Conservation (phyloP, 306 rosid genomes). For the Fragaria ananassa region DNA sequence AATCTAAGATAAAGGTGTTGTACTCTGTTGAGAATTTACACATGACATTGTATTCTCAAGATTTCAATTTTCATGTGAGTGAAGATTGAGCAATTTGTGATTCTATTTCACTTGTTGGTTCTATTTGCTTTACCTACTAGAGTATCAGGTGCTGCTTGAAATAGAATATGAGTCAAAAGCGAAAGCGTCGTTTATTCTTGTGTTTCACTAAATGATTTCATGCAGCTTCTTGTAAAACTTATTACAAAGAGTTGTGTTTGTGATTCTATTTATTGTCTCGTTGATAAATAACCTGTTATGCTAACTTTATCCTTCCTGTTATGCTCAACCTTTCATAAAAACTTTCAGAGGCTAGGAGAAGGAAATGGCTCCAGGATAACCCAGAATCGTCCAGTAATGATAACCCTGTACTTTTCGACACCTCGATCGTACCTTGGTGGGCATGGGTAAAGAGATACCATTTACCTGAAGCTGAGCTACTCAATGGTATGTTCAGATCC, state of each 20-base stretch:
- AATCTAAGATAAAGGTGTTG: background rate
- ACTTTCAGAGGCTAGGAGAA: slow-evolving; percentile 86
- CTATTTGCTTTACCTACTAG: no score
- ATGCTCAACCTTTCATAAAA: slow-evolving; percentile 17
- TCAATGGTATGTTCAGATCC: slow-evolving; percentile 63
- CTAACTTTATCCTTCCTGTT: slow-evolving; percentile 9
- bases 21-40: background rate
- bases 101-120: background rate
- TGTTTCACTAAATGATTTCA: background rate
- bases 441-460: slow-evolving; percentile 96
- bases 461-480: slow-evolving; percentile 94
- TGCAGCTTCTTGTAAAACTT: background rate
- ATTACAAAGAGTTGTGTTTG: background rate
- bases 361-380: slow-evolving; percentile 83
- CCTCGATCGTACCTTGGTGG: slow-evolving; percentile 98
- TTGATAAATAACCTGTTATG: background rate
- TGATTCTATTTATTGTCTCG: background rate
- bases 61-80: background rate
- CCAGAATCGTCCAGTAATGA: slow-evolving; percentile 85
- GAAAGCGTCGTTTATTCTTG: background rate
- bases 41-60: background rate
- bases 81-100: background rate
- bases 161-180: background rate
- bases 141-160: background rate
- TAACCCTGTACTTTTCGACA: slow-evolving; percentile 74